phyloP scores from a whole-genome alignment of 2,329 filamentous ascomycete species.

The Clonostachys byssicola region DNA sequence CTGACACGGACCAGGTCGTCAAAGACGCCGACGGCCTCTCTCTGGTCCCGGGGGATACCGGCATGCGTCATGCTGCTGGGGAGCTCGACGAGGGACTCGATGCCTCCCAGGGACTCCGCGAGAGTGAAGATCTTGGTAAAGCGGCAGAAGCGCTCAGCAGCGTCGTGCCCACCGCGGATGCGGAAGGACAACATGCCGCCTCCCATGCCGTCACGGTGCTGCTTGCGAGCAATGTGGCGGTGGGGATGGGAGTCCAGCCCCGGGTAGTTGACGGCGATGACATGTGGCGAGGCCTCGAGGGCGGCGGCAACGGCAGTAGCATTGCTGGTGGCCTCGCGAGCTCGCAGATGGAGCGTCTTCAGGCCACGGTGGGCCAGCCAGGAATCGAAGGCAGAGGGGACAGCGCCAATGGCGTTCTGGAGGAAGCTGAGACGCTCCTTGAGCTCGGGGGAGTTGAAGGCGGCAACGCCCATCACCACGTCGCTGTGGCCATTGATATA shows the following conservation, averaged over 20 bases:
- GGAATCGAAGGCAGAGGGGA: slow-evolving; percentile 92
- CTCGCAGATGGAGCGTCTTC: slow-evolving; percentile 93
- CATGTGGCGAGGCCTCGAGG: slow-evolving; percentile 75
- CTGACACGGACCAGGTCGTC: slow-evolving; percentile 92
- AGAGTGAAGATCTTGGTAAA: slow-evolving; percentile 86
- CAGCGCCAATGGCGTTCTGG: slow-evolving; percentile 94
- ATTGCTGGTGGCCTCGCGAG: slow-evolving; percentile 78
- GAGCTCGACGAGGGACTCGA: slow-evolving; percentile 89
- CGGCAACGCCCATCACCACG: slow-evolving; percentile 95
- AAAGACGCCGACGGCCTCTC: slow-evolving; percentile 89
- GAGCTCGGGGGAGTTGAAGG: slow-evolving; percentile 84
- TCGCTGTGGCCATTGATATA: slow-evolving; percentile 98
- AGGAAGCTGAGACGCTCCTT: slow-evolving; percentile 79
- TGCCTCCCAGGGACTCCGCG: slow-evolving; percentile 86
- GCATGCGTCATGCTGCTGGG: slow-evolving; percentile 96
- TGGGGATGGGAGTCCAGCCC: slow-evolving; percentile 86
- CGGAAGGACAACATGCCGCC: slow-evolving; percentile 98
- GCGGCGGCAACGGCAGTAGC: slow-evolving; percentile 72
- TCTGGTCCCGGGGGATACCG: slow-evolving; percentile 84
- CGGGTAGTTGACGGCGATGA: slow-evolving; percentile 92
- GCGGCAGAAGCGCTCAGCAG: slow-evolving; percentile 91
- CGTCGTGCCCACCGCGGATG: slow-evolving; percentile 78
- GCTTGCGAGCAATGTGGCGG: slow-evolving; percentile 76
- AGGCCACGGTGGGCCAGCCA: slow-evolving; percentile 97
- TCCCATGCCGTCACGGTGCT: slow-evolving; percentile 91